These are phyloP conservation scores for Neopestalotiopsis sp. DNA, from an alignment of 2,329 filamentous ascomycete genomes.

Conservation along the genomic window DNA sequence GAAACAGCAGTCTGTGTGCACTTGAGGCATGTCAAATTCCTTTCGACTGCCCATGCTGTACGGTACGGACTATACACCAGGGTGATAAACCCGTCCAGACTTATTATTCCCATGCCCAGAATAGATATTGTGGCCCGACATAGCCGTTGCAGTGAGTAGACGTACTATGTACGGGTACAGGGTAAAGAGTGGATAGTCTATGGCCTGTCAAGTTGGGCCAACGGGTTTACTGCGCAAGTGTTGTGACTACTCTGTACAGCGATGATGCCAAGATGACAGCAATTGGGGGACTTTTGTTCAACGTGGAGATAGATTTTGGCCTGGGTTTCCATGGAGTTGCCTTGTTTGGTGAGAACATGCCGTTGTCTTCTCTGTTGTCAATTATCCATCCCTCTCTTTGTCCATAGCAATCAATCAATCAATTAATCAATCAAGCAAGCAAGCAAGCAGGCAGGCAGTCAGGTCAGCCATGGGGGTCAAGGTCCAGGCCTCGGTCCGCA, in stretches of 20 bases:
- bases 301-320: background rate
- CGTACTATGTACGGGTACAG: background rate
- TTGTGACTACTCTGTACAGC: no score
- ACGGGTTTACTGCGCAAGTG: no score
- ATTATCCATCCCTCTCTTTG: background rate
- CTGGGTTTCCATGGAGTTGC: background rate
- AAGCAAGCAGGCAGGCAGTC: no score
- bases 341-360: background rate
- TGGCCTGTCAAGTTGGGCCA: background rate
- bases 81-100: constrained; percentile 1
- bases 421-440: no score
- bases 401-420: background rate
- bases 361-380: background rate
- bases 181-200: background rate
- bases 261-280: background rate
- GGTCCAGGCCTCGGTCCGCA: constrained; percentile 31
- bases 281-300: background rate
- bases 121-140: constrained; percentile 1
- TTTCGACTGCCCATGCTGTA: background rate
- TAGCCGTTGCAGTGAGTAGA: background rate
- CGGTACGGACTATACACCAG: background rate
- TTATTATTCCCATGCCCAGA: constrained; percentile 1
- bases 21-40: background rate
- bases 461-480: constrained; percentile 23
- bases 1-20: constrained; percentile 23